Evolutionary conservation across 495 filamentous ascomycete genomes (phyloP).

Genomic region (Talaromyces liani): DNA sequence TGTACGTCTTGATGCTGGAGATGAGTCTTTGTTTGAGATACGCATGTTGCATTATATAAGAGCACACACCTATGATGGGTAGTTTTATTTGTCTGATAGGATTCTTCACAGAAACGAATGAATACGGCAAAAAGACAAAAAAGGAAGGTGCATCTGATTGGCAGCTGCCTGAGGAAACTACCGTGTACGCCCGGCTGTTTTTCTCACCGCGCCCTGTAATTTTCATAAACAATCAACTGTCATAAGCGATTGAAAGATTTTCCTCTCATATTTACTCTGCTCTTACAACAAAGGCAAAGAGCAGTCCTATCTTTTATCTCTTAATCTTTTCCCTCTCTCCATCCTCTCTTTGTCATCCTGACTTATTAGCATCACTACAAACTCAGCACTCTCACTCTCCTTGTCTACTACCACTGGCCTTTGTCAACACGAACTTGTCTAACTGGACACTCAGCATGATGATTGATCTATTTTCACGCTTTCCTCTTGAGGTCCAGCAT

Average conservation of each 20-base stretch:
- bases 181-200: not conserved
- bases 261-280: not conserved
- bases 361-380: not conserved
- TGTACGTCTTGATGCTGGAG: not conserved
- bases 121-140: not conserved
- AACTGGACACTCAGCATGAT: not conserved
- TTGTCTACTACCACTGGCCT: not conserved
- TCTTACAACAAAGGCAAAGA: not conserved
- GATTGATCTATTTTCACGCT: not conserved
- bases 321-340: not conserved
- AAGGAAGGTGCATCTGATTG: not conserved
- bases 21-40: not conserved
- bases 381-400: not conserved
- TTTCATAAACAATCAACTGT: not conserved
- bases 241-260: not conserved
- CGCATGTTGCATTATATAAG: not conserved
- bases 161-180: not conserved
- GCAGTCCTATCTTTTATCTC: not conserved
- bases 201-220: not conserved
- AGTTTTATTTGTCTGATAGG: not conserved
- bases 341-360: not conserved
- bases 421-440: not conserved
- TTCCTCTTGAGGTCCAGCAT: not conserved
- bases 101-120: not conserved
- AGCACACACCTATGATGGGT: not conserved